Evolutionary conservation across 2,329 filamentous ascomycete species (phyloP).

Genomic region (Monilinia vaccinii-corymbosi): DNA sequence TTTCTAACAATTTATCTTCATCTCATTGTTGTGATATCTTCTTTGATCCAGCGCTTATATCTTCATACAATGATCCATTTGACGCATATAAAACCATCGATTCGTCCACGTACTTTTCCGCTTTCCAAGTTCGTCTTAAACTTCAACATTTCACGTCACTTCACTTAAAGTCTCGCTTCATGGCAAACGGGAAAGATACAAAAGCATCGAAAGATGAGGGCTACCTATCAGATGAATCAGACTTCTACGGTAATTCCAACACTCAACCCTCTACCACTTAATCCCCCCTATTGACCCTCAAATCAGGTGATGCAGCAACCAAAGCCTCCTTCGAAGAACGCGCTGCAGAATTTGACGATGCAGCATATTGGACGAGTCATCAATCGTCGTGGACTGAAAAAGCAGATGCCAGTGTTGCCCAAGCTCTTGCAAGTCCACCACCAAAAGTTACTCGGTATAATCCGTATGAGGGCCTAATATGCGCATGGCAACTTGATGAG

Average conservation of each 20-base stretch:
- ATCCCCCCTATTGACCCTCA: slow-evolving; percentile 12
- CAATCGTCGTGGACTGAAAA: slow-evolving; percentile 29
- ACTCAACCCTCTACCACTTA: slow-evolving; percentile 1
- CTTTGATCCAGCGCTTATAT: background rate
- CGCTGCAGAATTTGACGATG: slow-evolving; percentile 41
- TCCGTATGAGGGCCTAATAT: slow-evolving; percentile 42
- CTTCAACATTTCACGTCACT: background rate
- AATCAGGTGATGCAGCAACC: slow-evolving; percentile 45
- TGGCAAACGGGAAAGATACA: slow-evolving; percentile 13
- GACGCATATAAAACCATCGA: background rate
- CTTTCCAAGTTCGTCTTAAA: background rate
- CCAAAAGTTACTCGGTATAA: slow-evolving; percentile 39
- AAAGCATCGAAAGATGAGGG: slow-evolving; percentile 1
- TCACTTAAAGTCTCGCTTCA: slow-evolving; percentile 5
- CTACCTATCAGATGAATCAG: slow-evolving; percentile 37
- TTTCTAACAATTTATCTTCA: background rate
- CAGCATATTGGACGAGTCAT: slow-evolving; percentile 39
- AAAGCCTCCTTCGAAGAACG: slow-evolving; percentile 40
- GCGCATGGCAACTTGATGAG: slow-evolving; percentile 56
- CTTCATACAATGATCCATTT: background rate
- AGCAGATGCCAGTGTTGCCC: slow-evolving; percentile 23
- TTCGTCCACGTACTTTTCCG: background rate
- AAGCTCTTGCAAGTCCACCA: slow-evolving; percentile 10
- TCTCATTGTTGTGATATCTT: background rate
- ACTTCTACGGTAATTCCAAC: slow-evolving; percentile 43